phyloP scores from a whole-genome alignment of 768 basidiomycete genomes.

The Leucosporidium yakuticum region DNA sequence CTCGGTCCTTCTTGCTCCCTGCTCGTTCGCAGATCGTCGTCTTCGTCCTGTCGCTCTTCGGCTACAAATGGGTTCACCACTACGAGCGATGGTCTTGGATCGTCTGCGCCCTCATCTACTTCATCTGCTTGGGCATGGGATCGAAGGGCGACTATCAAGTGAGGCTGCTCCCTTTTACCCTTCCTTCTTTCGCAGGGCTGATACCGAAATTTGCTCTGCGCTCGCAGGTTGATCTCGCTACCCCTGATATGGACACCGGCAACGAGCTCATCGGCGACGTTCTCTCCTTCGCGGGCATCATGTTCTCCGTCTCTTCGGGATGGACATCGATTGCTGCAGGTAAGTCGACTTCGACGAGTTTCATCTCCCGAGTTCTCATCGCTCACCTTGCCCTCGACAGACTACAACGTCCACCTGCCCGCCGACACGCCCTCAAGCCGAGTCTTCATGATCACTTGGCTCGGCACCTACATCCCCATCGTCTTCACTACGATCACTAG shows the following conservation, averaged over 20 bases:
- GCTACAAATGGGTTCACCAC: conserved; percentile 44
- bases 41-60: conserved; percentile 35
- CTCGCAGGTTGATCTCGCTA: conserved; percentile 50
- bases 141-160: conserved; percentile 42
- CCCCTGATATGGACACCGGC: conserved; percentile 49
- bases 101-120: conserved; percentile 48
- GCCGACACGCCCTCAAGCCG: conserved; percentile 39
- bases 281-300: conserved; percentile 49
- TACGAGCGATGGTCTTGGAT: conserved; percentile 59
- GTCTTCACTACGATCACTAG: conserved; percentile 15
- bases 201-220: too few relatives aligned
- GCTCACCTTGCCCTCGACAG: too few relatives aligned
- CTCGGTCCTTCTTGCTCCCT: too few relatives aligned
- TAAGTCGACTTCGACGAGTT: too few relatives aligned
- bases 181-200: too few relatives aligned
- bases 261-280: conserved; percentile 49
- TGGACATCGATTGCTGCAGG: conserved; percentile 45
- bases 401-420: conserved; percentile 49
- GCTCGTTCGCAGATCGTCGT: conserved; percentile 17
- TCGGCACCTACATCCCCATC: conserved; percentile 44
- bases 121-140: conserved; percentile 53
- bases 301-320: conserved; percentile 40
- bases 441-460: conserved; percentile 37
- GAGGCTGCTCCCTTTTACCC: too few relatives aligned
- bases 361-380: too few relatives aligned